Percentiles rank a stretch among this genome's conserved stretches.
Conservation (phyloP, 345 rosid species). For the Populus ilicifolia region DNA sequence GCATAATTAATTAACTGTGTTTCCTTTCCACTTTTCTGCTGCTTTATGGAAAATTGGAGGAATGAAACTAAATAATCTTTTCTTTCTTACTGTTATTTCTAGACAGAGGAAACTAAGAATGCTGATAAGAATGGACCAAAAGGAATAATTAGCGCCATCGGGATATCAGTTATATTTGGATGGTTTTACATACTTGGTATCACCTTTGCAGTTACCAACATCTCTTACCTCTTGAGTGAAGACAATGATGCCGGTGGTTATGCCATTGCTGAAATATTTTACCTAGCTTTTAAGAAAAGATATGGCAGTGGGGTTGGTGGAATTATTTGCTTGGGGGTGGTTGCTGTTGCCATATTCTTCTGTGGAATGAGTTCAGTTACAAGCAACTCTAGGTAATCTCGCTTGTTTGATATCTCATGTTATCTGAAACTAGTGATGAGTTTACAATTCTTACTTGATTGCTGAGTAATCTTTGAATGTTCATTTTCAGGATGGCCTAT, state of each 20-base stretch:
- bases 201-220: conserved; percentile 80
- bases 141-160: conserved; percentile 83
- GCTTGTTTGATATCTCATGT: not conserved
- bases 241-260: conserved; percentile 85
- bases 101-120: conserved; percentile 91
- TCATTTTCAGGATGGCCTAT: conserved; percentile 72
- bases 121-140: conserved; percentile 87
- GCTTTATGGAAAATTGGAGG: not conserved
- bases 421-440: not conserved
- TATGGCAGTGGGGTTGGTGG: conserved; percentile 88
- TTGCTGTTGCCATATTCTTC: conserved; percentile 86
- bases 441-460: not conserved
- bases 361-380: conserved; percentile 97
- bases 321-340: conserved; percentile 75
- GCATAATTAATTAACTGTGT: not conserved
- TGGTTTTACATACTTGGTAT: conserved; percentile 91
- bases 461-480: conserved; percentile 1
- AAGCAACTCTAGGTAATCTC: conserved; percentile 81
- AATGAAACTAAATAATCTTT: conserved; percentile 9
- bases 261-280: conserved; percentile 87
- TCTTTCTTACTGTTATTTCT: conserved; percentile 16
- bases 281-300: conserved; percentile 73
- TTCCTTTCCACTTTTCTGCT: not conserved
- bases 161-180: conserved; percentile 84
- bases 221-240: conserved; percentile 62